phyloP scores from a whole-genome alignment of 129 eudicot species.

The Centaurea solstitialis region DNA sequence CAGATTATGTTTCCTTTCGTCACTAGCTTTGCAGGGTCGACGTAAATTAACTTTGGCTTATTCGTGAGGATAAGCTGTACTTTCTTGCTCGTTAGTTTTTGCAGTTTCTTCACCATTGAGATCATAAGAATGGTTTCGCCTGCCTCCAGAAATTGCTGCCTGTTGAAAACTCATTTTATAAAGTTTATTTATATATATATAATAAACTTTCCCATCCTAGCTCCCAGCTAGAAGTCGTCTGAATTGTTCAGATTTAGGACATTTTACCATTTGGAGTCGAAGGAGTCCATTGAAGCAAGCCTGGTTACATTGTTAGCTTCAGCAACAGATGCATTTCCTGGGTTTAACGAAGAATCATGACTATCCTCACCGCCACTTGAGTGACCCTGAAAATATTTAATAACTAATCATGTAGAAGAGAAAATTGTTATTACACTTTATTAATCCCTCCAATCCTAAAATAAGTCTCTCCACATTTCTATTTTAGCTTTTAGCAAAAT shows the following conservation, averaged over 20 bases:
- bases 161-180: constrained; percentile 16
- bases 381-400: neutral
- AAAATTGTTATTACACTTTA: too few relatives aligned
- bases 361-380: constrained; percentile 35
- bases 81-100: constrained; percentile 69
- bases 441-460: too few relatives aligned
- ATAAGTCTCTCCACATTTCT: too few relatives aligned
- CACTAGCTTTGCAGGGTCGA: constrained; percentile 65
- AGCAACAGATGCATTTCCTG: constrained; percentile 42
- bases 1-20: constrained; percentile 64
- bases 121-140: constrained; percentile 79
- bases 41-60: constrained; percentile 69
- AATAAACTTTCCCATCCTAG: too few relatives aligned
- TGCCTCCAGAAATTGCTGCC: constrained; percentile 74
- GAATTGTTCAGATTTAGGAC: neutral
- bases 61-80: constrained; percentile 87
- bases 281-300: constrained; percentile 80
- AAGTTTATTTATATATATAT: too few relatives aligned
- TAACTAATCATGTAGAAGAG: too few relatives aligned
- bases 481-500: too few relatives aligned
- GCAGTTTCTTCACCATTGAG: constrained; percentile 76
- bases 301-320: constrained; percentile 58
- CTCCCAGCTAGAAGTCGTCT: neutral
- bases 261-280: constrained; percentile 74
- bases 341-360: constrained; percentile 51